Percentiles rank a stretch among this genome's conserved stretches.
phyloP scores from a whole-genome alignment of 768 basidiomycete species.

The Pleurotus tuber-regium region DNA sequence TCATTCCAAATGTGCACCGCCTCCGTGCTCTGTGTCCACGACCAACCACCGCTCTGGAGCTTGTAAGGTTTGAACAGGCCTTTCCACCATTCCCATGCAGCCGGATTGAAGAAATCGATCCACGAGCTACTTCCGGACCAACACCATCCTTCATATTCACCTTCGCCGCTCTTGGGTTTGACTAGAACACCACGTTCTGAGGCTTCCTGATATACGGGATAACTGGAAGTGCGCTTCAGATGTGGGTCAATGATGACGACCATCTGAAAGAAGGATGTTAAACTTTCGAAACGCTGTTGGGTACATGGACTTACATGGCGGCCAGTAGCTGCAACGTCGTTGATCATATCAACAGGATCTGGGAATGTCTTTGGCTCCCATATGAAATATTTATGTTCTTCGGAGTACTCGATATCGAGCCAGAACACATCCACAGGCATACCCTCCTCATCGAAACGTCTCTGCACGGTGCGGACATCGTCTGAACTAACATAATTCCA shows the following conservation, averaged over 20 bases:
- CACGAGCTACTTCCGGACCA: conserved; percentile 97
- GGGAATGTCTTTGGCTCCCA: conserved; percentile 95
- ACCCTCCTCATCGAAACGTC: conserved; percentile 88
- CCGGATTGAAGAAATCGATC: conserved; percentile 97
- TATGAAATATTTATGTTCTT: conserved; percentile 95
- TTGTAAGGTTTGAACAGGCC: conserved; percentile 69
- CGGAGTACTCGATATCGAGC: conserved; percentile 95
- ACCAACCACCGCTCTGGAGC: conserved; percentile 55
- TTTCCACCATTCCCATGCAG: conserved; percentile 89
- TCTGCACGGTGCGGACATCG: conserved; percentile 83
- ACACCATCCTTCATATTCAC: conserved; percentile 97
- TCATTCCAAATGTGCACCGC: conserved; percentile 97
- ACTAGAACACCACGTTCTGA: conserved; percentile 80
- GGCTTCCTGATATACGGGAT: conserved; percentile 84
- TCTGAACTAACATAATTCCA: conserved; percentile 96
- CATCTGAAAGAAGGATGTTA: conserved; percentile 61
- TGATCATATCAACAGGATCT: conserved; percentile 90
- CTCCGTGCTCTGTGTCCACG: conserved; percentile 79
- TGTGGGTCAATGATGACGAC: conserved; percentile 98
- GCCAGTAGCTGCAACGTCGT: conserved; percentile 79
- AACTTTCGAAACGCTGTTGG: not conserved
- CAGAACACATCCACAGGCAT: conserved; percentile 96
- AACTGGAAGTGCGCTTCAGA: conserved; percentile 76
- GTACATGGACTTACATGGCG: conserved; percentile 67
- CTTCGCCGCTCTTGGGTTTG: conserved; percentile 75